Conservation (phyloP, 305 asterid genomes). For the Solanum aculeatissimum region DNA sequence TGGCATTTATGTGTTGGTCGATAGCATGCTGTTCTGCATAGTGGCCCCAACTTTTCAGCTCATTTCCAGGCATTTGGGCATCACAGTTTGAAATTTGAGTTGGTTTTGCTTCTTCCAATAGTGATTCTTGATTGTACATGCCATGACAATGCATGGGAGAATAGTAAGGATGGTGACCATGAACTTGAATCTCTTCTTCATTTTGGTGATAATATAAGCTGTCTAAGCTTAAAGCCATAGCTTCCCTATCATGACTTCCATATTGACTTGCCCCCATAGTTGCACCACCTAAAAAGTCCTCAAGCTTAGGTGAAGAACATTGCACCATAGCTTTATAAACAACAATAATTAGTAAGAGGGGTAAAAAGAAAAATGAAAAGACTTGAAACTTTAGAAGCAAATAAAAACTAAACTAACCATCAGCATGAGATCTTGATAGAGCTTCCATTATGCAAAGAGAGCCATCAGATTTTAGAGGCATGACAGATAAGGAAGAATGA, state of each 20-base stretch:
- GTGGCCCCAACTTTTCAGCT: slow-evolving; percentile 39
- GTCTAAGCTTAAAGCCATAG: slow-evolving; percentile 45
- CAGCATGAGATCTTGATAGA: slow-evolving; percentile 7
- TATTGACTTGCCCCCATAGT: slow-evolving; percentile 32
- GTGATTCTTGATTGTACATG: slow-evolving; percentile 15
- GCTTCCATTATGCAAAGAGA: slow-evolving; percentile 15
- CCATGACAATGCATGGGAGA: slow-evolving; percentile 13
- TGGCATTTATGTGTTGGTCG: slow-evolving; percentile 13
- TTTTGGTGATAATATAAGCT: slow-evolving; percentile 34
- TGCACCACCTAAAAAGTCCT: slow-evolving; percentile 66
- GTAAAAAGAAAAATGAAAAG: neutral
- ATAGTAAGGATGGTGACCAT: slow-evolving; percentile 15
- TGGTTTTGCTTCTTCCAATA: slow-evolving; percentile 7
- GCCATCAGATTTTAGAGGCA: slow-evolving; percentile 10
- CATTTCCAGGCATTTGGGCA: slow-evolving; percentile 19
- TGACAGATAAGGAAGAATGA: slow-evolving; percentile 1
- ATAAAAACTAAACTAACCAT: neutral
- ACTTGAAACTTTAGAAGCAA: neutral
- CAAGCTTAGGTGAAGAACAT: slow-evolving; percentile 57
- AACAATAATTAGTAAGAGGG: neutral
- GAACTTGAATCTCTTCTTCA: neutral
- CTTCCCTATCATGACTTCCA: slow-evolving; percentile 26
- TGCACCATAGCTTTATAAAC: slow-evolving; percentile 20
- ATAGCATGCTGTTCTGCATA: slow-evolving; percentile 16
- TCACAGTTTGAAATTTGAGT: slow-evolving; percentile 1